phyloP scores from a whole-genome alignment of 352 stramenopile species.

The Pythium rishiriense region DNA sequence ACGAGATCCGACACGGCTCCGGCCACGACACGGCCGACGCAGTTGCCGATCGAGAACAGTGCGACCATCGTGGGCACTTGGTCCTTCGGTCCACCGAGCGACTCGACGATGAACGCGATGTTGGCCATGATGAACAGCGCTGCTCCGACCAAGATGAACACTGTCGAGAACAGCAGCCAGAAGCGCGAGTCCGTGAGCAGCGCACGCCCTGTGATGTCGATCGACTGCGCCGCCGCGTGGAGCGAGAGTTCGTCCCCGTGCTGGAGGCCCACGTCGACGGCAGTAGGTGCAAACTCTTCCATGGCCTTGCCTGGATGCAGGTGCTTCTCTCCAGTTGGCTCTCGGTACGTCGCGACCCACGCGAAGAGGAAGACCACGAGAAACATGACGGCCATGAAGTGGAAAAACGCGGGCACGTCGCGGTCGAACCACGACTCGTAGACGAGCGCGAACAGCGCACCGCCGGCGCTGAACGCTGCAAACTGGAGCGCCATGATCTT shows the following conservation, averaged over 20 bases:
- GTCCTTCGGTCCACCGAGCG: conserved; percentile 37
- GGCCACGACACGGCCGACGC: conserved; percentile 49
- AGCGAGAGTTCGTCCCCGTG: neutral
- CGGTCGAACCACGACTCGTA: conserved; percentile 62
- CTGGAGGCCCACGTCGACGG: neutral
- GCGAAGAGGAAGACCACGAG: conserved; percentile 50
- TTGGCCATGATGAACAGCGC: conserved; percentile 82
- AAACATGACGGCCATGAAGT: conserved; percentile 65
- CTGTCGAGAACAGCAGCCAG: conserved; percentile 66
- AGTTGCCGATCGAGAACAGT: conserved; percentile 75
- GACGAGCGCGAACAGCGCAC: conserved; percentile 65
- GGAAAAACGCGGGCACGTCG: conserved; percentile 59
- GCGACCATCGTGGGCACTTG: conserved; percentile 69
- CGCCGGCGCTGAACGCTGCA: conserved; percentile 65
- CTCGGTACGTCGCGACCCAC: conserved; percentile 54
- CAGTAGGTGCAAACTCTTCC: conserved; percentile 9
- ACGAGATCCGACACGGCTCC: conserved; percentile 66
- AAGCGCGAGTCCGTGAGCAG: conserved; percentile 58
- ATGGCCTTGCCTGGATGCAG: conserved; percentile 1
- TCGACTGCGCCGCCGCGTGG: neutral
- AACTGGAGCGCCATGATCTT: conserved; percentile 75
- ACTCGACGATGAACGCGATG: conserved; percentile 79
- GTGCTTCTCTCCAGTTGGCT: neutral
- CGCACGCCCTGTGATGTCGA: conserved; percentile 45
- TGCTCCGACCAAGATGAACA: conserved; percentile 73